Evolutionary conservation across 202 grass and related monocot genomes (phyloP).

Genomic region (Digitaria exilis): DNA sequence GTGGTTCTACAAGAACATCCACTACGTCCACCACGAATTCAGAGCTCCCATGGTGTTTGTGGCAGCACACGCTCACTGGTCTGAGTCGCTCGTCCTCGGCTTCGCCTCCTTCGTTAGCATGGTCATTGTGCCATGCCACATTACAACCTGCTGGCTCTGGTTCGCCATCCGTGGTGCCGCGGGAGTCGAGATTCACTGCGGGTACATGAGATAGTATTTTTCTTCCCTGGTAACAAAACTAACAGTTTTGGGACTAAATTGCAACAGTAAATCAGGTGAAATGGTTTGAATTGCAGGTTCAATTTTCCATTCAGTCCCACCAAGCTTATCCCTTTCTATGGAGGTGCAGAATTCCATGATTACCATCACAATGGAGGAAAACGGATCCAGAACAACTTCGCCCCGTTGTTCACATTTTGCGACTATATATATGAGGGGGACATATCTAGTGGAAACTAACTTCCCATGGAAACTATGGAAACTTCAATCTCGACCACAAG

Average conservation of each 20-base stretch:
- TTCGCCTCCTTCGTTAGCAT: conserved; percentile 52
- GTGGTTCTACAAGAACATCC: conserved; percentile 66
- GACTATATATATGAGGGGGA: conserved; percentile 54
- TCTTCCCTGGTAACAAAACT: too few species aligned
- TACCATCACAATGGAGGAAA: conserved; percentile 52
- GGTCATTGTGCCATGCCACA: conserved; percentile 57
- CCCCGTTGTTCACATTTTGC: conserved; percentile 54
- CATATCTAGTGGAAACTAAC: too few species aligned
- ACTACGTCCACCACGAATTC: conserved; percentile 70
- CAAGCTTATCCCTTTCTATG: conserved; percentile 60
- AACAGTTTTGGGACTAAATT: too few species aligned
- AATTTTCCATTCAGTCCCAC: conserved; percentile 45
- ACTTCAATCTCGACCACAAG: too few species aligned
- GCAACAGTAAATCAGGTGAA: too few species aligned
- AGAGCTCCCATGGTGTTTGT: conserved; percentile 33
- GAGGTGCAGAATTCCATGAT: conserved; percentile 51
- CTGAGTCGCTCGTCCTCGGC: conserved; percentile 54
- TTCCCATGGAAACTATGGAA: too few species aligned
- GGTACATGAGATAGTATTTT: conserved; percentile 9
- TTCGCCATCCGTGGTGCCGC: conserved; percentile 49
- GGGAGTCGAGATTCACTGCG: conserved; percentile 60
- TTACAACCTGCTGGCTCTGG: conserved; percentile 70
- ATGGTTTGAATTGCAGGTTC: conserved; percentile 24
- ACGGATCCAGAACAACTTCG: conserved; percentile 57
- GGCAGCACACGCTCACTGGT: conserved; percentile 44